Evolutionary conservation across 2,329 filamentous ascomycete species (phyloP).

Genomic region (Cladophialophora bantiana): DNA sequence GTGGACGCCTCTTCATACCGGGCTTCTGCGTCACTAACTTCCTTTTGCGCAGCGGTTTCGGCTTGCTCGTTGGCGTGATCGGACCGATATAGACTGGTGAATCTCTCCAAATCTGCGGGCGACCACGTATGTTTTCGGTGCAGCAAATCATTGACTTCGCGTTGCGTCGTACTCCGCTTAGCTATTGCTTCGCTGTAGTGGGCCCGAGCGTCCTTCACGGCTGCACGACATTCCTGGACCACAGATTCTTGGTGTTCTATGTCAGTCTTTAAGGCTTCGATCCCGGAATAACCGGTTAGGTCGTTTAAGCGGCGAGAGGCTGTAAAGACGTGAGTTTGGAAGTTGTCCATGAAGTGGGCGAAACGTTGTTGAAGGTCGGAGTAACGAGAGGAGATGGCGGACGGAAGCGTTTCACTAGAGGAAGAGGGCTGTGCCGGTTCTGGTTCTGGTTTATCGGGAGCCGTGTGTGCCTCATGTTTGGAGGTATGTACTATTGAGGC

Average conservation of each 20-base stretch:
- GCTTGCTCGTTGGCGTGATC: conserved; percentile 93
- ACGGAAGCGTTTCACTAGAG: conserved; percentile 54
- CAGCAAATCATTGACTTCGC: conserved; percentile 91
- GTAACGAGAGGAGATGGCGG: conserved; percentile 60
- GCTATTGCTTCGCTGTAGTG: conserved; percentile 84
- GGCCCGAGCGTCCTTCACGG: conserved; percentile 74
- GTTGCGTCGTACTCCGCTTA: conserved; percentile 84
- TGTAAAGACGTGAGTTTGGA: conserved; percentile 83
- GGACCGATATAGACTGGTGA: conserved; percentile 87
- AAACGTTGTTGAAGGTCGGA: conserved; percentile 67
- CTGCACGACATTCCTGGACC: conserved; percentile 63
- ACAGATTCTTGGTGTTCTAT: conserved; percentile 72
- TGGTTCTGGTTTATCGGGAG: conserved; percentile 38
- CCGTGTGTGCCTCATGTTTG: conserved; percentile 12
- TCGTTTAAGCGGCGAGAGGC: conserved; percentile 91
- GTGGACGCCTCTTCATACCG: conserved; percentile 79
- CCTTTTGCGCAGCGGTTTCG: conserved; percentile 74
- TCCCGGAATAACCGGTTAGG: conserved; percentile 90
- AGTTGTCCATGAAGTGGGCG: conserved; percentile 80
- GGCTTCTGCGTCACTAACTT: conserved; percentile 76
- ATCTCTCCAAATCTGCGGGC: conserved; percentile 85
- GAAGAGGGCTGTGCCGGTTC: conserved; percentile 37
- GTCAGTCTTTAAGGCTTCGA: conserved; percentile 81
- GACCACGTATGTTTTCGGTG: conserved; percentile 95
- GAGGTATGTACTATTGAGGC: conserved; percentile 38